Base-by-base conservation (phyloP, 352 stramenopile species). In the Globisporangium paroecandrum region DNA sequence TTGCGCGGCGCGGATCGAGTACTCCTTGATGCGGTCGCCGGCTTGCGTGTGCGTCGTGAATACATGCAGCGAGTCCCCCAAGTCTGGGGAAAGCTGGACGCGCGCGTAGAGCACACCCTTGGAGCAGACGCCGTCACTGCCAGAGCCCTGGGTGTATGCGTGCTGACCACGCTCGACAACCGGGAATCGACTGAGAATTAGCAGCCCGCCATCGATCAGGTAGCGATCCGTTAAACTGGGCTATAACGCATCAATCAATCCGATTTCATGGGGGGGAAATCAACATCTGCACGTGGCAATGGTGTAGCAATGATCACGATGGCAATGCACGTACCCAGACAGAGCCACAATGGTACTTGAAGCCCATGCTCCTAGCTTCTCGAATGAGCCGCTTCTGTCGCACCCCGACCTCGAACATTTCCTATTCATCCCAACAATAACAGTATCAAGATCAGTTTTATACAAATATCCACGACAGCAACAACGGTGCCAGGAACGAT, bases 1-100 rank as follows among this genome's bases (percentile, higher is more conserved):
- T 55, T 94, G 87, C 8, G 72, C 62, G 1, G 78, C 71, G 6
- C 87, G 87, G 62, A 94, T 90, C 9, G 22, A 53, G 64, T 83
- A 87, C 57, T 85, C 76, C 3, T 68, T 69, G 13, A 64, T 22
- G 18, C 77, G 69, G 57, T 93, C 83, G 25, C 87, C 85, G 1
- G 87, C 85, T 69, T 94, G 81, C 15, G 87, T 94, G 66, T 94
- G 87, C n/a, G 87, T 94, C 34, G 83, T 92, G 64, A 94, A 94
- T n/a, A 94, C 82, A 56, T 92, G 83, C 25, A 93, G 70, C 38
- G 77, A 90, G 69, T 93, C 83, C 4, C 79, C 76, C 18, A 89
- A 66, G 54, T 90, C 79, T 1, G 80, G 78, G 3, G 83, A 90
- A 49, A 93, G 73, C 69, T 94, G 87, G 53, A 94, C 76, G 27